Base-by-base conservation (phyloP, 176 grass and related monocot genomes). In the Oryza meridionalis region DNA sequence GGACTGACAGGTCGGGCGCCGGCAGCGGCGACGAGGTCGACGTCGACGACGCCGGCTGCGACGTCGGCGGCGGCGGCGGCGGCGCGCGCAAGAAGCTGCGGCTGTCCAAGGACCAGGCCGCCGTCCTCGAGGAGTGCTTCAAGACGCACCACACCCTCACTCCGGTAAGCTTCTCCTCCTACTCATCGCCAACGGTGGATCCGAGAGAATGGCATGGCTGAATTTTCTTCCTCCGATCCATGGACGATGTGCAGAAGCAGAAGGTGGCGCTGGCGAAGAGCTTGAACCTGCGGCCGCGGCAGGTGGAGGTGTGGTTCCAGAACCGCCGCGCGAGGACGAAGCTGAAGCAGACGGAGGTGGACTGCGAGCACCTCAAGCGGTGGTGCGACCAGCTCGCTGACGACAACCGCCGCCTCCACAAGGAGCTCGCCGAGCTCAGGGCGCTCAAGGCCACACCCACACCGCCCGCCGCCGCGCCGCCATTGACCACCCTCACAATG, bases 231-330 rank as follows among this genome's bases (percentile, higher is more conserved):
- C 45, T 47, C 44, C 55, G 29, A 38, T 38, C 5, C 35, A 21
- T 78, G 26, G 33, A 53, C 61, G 31, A 51, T 51, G 1, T 64
- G 72, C 89, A 91, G 89, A 94, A 98, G 87, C 96, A 96, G 67
- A 98, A 98, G 87, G n/a, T 89, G 2, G 87, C 89, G 3, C 64
- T 98, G 46, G 93, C 96, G 0, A 90, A 88, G 80, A 92, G 21
- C 91, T 96, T 0, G 88, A 21, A 79, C 0, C 89, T 98, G 11
- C 74, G 93, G 61, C 93, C 96, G 11, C 80, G 96, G 33, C 96
- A 98, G 72, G 96, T 98, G 70, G 96, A 98, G 79, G 96, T 98
- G 58, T 98, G 96, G 96, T 98, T 98, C 89, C 96, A 98, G 84
- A 98, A 98, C 89, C 85, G 96, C 7, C 84, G 96, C 2, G 96